phyloP scores from a whole-genome alignment of 225 moss, liverwort and hornwort genomes.

The Pleurozium schreberi region DNA sequence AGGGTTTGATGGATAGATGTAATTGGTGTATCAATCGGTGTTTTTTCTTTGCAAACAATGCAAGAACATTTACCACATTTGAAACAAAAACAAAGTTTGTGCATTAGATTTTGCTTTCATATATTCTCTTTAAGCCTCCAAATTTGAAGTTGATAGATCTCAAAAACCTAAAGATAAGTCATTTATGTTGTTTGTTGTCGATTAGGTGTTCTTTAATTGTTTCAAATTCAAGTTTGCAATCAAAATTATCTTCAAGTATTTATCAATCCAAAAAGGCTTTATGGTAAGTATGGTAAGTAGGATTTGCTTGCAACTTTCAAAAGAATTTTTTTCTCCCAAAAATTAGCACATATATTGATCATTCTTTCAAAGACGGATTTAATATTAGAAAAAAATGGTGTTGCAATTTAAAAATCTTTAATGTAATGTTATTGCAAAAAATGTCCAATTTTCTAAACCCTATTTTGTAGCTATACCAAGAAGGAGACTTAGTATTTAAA shows the following conservation, averaged over 20 bases:
- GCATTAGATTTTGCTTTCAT: neutral
- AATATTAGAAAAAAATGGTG: no score
- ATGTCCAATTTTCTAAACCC: neutral
- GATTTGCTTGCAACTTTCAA: neutral
- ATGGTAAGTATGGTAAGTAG: neutral
- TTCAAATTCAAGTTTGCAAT: neutral
- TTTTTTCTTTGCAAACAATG: neutral
- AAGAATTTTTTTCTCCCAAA: neutral
- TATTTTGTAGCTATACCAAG: neutral
- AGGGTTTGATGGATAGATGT: neutral
- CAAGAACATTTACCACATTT: constrained; percentile 1
- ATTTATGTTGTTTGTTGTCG: neutral
- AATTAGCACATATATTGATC: no score
- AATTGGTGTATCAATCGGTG: neutral
- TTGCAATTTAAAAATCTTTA: neutral
- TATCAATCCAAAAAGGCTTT: neutral
- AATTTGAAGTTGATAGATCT: neutral
- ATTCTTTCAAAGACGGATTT: accelerated
- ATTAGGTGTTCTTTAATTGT: no score
- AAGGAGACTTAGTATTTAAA: neutral
- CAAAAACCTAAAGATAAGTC: neutral
- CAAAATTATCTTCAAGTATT: neutral
- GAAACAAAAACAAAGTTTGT: constrained; percentile 8
- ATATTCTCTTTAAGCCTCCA: neutral
- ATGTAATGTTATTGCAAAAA: neutral